A percentile compares a stretch with the other conserved stretches of the same genome.
phyloP scores from a whole-genome alignment of 1,139 yeast genomes.

The Pichia sp. region DNA sequence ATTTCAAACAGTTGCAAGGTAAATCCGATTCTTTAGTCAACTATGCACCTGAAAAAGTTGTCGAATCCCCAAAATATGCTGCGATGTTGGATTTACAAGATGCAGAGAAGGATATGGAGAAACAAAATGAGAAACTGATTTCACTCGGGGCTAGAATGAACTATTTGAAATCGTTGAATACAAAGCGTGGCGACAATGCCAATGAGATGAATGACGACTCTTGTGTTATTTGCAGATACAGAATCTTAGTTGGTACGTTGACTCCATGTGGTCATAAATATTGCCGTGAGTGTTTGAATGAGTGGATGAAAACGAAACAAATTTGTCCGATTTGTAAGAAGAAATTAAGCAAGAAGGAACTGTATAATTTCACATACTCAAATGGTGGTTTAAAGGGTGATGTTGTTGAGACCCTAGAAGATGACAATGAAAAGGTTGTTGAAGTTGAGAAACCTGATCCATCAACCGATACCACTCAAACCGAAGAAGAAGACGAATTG shows the following conservation, averaged over 20 bases:
- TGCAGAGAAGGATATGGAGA: slow-evolving; percentile 15
- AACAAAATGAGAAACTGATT: slow-evolving; percentile 29
- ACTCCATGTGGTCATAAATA: slow-evolving; percentile 91
- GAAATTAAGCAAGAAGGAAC: slow-evolving; percentile 40
- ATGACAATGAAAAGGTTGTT: slow-evolving; percentile 6
- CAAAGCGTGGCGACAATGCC: slow-evolving; percentile 10
- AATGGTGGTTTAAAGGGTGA: slow-evolving; percentile 45
- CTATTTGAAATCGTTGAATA: slow-evolving; percentile 54
- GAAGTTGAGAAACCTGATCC: neutral
- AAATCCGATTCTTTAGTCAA: slow-evolving; percentile 73
- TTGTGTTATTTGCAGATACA: slow-evolving; percentile 76
- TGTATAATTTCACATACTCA: slow-evolving; percentile 58
- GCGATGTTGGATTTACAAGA: slow-evolving; percentile 24
- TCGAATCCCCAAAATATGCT: slow-evolving; percentile 21
- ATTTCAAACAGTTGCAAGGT: slow-evolving; percentile 80
- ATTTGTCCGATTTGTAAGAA: slow-evolving; percentile 82
- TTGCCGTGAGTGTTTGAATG: slow-evolving; percentile 71
- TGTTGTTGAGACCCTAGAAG: slow-evolving; percentile 34
- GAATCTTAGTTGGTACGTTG: slow-evolving; percentile 70
- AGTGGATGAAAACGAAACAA: slow-evolving; percentile 56
- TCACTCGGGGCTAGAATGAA: slow-evolving; percentile 51
- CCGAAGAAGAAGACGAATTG: slow-evolving; percentile 10
- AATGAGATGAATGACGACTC: slow-evolving; percentile 34
- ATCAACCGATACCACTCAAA: too few species aligned
- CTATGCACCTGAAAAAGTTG: slow-evolving; percentile 28